Evolutionary conservation across 1,284 basidiomycete species (phyloP).

Genomic region (Puccinia hordei): DNA sequence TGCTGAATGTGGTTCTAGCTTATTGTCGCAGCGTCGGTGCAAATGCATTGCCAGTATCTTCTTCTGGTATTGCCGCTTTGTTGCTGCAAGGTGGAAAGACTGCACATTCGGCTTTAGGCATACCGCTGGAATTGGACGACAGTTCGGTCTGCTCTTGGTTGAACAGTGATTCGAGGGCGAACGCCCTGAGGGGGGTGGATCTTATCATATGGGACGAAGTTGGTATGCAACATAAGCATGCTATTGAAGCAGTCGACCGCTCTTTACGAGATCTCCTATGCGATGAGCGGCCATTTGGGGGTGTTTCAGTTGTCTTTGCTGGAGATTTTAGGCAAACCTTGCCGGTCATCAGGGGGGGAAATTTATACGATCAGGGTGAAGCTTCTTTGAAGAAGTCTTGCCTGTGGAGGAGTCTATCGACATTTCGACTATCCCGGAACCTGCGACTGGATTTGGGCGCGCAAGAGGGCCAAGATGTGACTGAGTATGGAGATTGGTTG

Average conservation of each 20-base stretch:
- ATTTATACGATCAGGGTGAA: not conserved
- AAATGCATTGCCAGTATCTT: not conserved
- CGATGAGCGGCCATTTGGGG: not conserved
- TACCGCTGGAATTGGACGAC: slow-evolving; percentile 6
- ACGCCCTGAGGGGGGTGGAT: not conserved
- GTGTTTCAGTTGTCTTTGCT: not conserved
- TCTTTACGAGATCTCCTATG: not conserved
- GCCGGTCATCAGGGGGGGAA: not conserved
- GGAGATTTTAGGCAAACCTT: slow-evolving; percentile 29
- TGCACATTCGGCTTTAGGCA: slow-evolving; percentile 1
- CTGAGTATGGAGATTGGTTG: not conserved
- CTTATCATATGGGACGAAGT: slow-evolving; percentile 34
- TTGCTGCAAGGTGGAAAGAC: not conserved
- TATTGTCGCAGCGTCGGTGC: not conserved
- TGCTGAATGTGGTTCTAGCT: not conserved
- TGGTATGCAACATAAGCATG: not conserved
- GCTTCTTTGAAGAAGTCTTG: not conserved
- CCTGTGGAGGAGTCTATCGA: not conserved
- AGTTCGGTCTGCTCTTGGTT: too few relatives aligned
- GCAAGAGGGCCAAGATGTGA: too few relatives aligned
- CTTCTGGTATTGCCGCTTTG: slow-evolving; percentile 4
- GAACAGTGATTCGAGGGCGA: not conserved
- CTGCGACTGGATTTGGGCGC: too few relatives aligned
- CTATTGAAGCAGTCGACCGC: not conserved
- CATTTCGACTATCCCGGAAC: too few relatives aligned